A percentile compares a stretch with the other conserved stretches of the same genome.
Conservation (phyloP, 345 rosid genomes). For the Combretum micranthum region DNA sequence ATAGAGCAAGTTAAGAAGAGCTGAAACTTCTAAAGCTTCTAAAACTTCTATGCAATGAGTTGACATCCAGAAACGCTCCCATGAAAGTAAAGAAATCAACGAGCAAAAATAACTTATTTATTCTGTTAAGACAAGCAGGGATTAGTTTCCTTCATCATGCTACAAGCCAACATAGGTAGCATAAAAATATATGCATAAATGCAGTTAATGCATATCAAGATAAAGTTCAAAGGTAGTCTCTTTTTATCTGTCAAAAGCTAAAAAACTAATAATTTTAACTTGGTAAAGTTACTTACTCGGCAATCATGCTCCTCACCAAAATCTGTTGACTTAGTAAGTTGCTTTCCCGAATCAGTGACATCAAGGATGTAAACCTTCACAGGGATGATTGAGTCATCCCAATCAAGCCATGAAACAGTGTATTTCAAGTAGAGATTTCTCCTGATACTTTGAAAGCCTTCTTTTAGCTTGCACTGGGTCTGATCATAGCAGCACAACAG, state of each 20-base stretch:
- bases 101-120: too few species aligned
- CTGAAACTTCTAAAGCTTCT: too few species aligned
- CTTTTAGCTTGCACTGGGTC: constrained; percentile 48
- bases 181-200: too few species aligned
- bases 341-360: constrained; percentile 61
- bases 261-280: not conserved
- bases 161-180: too few species aligned
- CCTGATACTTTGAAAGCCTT: constrained; percentile 41
- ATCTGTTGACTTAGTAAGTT: constrained; percentile 27
- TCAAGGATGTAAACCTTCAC: constrained; percentile 64
- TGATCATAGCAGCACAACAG: constrained; percentile 58
- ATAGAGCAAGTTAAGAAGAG: too few species aligned
- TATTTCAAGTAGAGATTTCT: constrained; percentile 56
- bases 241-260: not conserved
- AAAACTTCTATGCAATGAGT: too few species aligned
- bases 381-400: constrained; percentile 54
- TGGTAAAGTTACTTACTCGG: constrained; percentile 29
- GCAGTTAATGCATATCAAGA: too few species aligned
- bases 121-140: too few species aligned
- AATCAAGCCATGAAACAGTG: constrained; percentile 64
- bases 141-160: too few species aligned
- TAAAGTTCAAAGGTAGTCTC: not conserved
- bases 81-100: too few species aligned
- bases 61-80: too few species aligned
- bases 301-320: constrained; percentile 41